Conservation (phyloP, 305 asterid species). For the Fraxinus dipetala region DNA sequence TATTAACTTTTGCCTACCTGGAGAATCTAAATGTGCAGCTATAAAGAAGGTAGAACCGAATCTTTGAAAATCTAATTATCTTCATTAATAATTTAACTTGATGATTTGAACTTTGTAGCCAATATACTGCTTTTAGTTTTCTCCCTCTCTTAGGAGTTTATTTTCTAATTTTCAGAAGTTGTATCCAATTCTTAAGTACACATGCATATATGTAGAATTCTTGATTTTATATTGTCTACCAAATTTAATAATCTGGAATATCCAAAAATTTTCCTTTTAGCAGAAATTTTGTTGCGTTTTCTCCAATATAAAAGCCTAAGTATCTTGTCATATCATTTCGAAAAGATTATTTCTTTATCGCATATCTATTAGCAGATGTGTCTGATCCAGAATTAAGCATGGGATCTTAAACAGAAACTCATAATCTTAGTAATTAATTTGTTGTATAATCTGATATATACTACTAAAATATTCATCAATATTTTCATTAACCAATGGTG, state of each 20-base stretch:
- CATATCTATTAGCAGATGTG: neutral
- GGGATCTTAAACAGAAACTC: slow-evolving; percentile 17
- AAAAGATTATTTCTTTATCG: neutral
- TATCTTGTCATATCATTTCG: neutral
- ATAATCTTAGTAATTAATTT: slow-evolving; percentile 25
- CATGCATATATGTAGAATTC: neutral
- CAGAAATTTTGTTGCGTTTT: neutral
- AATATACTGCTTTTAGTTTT: neutral
- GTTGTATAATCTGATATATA: slow-evolving; percentile 22
- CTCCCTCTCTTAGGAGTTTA: neutral
- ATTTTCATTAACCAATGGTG: slow-evolving; percentile 37
- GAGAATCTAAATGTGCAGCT: neutral
- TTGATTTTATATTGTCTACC: neutral
- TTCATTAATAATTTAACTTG: neutral
- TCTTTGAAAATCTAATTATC: neutral
- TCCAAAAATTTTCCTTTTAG: neutral
- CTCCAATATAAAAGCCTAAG: neutral
- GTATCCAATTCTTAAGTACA: neutral
- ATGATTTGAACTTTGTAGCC: neutral
- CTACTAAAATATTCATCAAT: slow-evolving; percentile 31
- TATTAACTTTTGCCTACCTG: neutral
- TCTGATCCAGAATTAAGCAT: neutral
- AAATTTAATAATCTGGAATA: neutral
- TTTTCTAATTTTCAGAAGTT: neutral
- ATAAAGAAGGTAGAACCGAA: neutral